These are phyloP conservation scores for Apophysomyces trapeziformis DNA, from an alignment of 371 early-diverging fungal genomes.

Conservation along the genomic window DNA sequence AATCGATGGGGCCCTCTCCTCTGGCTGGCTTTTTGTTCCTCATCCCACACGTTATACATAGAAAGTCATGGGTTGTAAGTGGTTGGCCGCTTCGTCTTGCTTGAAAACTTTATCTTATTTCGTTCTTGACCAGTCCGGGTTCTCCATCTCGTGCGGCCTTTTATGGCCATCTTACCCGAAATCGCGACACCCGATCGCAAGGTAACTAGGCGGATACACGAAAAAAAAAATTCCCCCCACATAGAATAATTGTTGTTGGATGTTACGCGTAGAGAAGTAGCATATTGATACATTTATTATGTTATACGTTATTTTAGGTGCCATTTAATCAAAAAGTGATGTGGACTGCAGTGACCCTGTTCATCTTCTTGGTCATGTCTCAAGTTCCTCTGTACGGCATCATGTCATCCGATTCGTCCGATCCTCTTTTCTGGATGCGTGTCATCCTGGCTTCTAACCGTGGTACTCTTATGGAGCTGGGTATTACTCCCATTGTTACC, in stretches of 20 bases:
- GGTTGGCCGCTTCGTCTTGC: no score
- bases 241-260: not conserved
- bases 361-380: conserved; percentile 98
- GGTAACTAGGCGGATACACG: conserved; percentile 50
- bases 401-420: conserved; percentile 96
- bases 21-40: conserved; percentile 6
- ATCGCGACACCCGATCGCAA: conserved; percentile 96
- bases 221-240: not conserved
- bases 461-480: conserved; percentile 99
- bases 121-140: conserved; percentile 76
- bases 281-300: conserved; percentile 10
- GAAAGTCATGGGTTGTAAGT: conserved; percentile 8
- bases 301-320: conserved; percentile 57
- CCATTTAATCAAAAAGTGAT: conserved; percentile 98
- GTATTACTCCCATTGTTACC: conserved; percentile 99
- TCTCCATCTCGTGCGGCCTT: conserved; percentile 97
- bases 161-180: conserved; percentile 98
- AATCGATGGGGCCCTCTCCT: not conserved
- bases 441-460: conserved; percentile 99
- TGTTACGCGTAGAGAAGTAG: conserved; percentile 10
- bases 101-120: no score
- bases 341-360: conserved; percentile 98
- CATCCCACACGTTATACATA: conserved; percentile 3
- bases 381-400: conserved; percentile 99
- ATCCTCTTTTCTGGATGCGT: conserved; percentile 99